Conservation (phyloP, 352 stramenopile species). For the Globisporangium solare region DNA sequence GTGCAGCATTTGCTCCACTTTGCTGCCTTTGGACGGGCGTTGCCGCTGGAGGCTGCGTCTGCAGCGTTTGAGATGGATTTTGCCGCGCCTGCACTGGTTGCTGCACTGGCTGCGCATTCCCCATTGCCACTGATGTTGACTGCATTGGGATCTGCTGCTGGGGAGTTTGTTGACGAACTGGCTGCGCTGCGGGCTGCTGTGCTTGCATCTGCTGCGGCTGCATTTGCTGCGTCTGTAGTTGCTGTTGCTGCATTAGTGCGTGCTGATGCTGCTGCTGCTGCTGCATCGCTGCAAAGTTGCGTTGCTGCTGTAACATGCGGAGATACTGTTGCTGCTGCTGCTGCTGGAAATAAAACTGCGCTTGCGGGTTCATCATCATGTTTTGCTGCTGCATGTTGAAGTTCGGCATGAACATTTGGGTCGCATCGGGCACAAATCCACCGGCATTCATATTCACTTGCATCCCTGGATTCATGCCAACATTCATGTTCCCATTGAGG, state of each 20-base stretch:
- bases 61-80: slow-evolving; percentile 4
- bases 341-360: slow-evolving; percentile 67
- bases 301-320: slow-evolving; percentile 55
- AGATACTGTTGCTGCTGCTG: slow-evolving; percentile 83
- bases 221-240: slow-evolving; percentile 27
- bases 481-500: slow-evolving; percentile 25
- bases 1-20: slow-evolving; percentile 5
- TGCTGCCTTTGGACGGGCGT: slow-evolving; percentile 11
- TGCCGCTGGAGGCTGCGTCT: slow-evolving; percentile 7
- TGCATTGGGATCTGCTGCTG: slow-evolving; percentile 12
- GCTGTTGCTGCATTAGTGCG: slow-evolving; percentile 28
- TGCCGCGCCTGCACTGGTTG: slow-evolving; percentile 13
- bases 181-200: slow-evolving; percentile 18
- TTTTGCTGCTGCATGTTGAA: slow-evolving; percentile 68
- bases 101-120: slow-evolving; percentile 19
- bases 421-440: slow-evolving; percentile 40
- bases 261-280: slow-evolving; percentile 46
- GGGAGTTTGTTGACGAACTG: slow-evolving; percentile 7
- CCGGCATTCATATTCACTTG: slow-evolving; percentile 45
- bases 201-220: slow-evolving; percentile 20
- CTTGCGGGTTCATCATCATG: slow-evolving; percentile 76
- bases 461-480: slow-evolving; percentile 49
- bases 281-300: slow-evolving; percentile 33
- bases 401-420: slow-evolving; percentile 62
- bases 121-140: slow-evolving; percentile 10